phyloP scores from a whole-genome alignment of 148 eudicot species.

The Gaultheria prostrata region DNA sequence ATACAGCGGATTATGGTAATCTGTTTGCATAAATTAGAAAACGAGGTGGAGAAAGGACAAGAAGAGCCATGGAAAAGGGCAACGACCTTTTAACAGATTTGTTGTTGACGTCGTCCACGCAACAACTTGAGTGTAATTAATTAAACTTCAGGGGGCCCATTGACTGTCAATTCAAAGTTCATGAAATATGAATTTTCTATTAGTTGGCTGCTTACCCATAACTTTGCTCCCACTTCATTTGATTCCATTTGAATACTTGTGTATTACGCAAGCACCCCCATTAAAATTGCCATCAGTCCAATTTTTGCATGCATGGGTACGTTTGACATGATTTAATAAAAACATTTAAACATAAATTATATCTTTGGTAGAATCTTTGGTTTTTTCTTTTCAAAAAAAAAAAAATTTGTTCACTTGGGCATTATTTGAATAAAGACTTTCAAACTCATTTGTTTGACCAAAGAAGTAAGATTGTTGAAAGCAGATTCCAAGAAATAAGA shows the following conservation, averaged over 20 bases:
- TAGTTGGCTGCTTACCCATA: constrained; percentile 11
- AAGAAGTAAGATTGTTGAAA: no score
- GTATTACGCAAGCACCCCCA: not conserved
- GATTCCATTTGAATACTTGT: not conserved
- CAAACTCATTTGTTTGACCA: no score
- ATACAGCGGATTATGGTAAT: not conserved
- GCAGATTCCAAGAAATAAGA: no score
- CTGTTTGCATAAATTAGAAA: not conserved
- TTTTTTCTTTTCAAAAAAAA: not conserved
- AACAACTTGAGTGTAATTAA: constrained; percentile 4
- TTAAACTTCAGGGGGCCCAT: not conserved
- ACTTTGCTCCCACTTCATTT: not conserved
- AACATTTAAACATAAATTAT: not conserved
- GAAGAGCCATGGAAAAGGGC: not conserved
- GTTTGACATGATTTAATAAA: not conserved
- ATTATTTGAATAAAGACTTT: no score
- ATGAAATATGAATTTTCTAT: not conserved
- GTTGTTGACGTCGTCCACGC: not conserved
- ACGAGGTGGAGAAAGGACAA: not conserved
- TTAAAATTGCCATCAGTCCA: not conserved
- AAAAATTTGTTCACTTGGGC: no score
- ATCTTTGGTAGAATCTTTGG: not conserved
- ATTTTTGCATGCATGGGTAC: not conserved
- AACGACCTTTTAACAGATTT: constrained; percentile 11
- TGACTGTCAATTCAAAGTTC: not conserved